These are phyloP conservation scores for Rosa hybrid DNA, from an alignment of 331 rosid genomes.

Conservation along the genomic window DNA sequence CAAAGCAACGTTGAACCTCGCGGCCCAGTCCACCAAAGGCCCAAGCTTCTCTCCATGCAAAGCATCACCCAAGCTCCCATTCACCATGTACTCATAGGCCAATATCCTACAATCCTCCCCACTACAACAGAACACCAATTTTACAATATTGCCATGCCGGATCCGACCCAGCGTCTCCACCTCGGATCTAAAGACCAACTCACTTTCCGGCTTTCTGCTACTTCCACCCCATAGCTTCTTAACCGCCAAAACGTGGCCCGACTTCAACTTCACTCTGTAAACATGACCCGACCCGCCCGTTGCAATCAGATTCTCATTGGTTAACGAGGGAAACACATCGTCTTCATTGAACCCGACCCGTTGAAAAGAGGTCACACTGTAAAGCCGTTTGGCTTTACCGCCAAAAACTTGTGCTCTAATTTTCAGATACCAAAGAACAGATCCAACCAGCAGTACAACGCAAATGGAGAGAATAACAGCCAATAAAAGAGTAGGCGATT, in stretches of 20 bases:
- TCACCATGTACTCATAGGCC: constrained; percentile 76
- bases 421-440: constrained; percentile 46
- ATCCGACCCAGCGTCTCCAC: constrained; percentile 69
- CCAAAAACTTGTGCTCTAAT: constrained; percentile 21
- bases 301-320: constrained; percentile 54
- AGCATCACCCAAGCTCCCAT: constrained; percentile 75
- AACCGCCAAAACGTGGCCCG: constrained; percentile 66
- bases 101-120: constrained; percentile 50
- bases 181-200: constrained; percentile 58
- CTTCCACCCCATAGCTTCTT: constrained; percentile 63
- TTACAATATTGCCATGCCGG: constrained; percentile 78
- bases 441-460: constrained; percentile 38
- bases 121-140: constrained; percentile 65
- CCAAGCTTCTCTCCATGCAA: constrained; percentile 53
- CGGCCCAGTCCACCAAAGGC: constrained; percentile 48
- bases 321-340: constrained; percentile 49
- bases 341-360: constrained; percentile 56
- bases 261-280: constrained; percentile 51
- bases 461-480: constrained; percentile 31
- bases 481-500: constrained; percentile 30
- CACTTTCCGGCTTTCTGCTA: constrained; percentile 29
- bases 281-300: constrained; percentile 75
- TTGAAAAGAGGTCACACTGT: constrained; percentile 56
- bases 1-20: constrained; percentile 46
- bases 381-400: constrained; percentile 38